Base-by-base conservation (phyloP, 176 grass and related monocot species). In the Rhynchospora breviuscula region DNA sequence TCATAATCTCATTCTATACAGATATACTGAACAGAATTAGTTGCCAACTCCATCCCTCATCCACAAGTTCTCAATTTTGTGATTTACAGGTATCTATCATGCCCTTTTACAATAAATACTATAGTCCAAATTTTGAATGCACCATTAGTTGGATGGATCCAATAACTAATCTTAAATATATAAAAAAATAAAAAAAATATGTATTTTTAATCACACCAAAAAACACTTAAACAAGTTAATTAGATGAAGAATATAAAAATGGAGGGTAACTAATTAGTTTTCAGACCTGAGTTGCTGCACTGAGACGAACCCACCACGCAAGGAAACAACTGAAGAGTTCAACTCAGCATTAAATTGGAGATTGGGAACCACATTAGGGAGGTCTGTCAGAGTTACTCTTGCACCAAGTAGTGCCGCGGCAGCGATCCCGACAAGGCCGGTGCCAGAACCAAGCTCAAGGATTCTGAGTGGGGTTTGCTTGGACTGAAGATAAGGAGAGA, bases 401-500 rank as follows among this genome's bases (percentile, higher is more conserved):
- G 92, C 89, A 17, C 90, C 79, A 65, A 94, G 89, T 18, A 90
- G 82, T 15, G 85, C 87, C 43, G 89, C 90, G 40, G 93, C 84
- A 31, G 87, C 82, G 63, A 98, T 85, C 13, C 92, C 95, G 17
- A 86, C 89, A 31, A 89, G 79, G 60, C 90, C 89, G 33, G 90
- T 93, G 72, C 90, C 92, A 31, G 92, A 98, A 35, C 92, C 90
- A 67, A 94, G 89, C 95, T 98, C 95, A 64, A 98, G 87, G 87
- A 98, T 82, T 40, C 72, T 68, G 61, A 98, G 87, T 35, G 80
- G 92, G 79, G 6, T 47, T 26, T 29, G 51, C 10, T 33, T 22
- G 14, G 53, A 2, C 51, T 84, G 45, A 29, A 29, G 26, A n/a
- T 46, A 0, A 43, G 67, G 87, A 14, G 88, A 86, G 74, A 88